Conservation (phyloP, 2,329 filamentous ascomycete genomes). For the Diaporthe caulivora region DNA sequence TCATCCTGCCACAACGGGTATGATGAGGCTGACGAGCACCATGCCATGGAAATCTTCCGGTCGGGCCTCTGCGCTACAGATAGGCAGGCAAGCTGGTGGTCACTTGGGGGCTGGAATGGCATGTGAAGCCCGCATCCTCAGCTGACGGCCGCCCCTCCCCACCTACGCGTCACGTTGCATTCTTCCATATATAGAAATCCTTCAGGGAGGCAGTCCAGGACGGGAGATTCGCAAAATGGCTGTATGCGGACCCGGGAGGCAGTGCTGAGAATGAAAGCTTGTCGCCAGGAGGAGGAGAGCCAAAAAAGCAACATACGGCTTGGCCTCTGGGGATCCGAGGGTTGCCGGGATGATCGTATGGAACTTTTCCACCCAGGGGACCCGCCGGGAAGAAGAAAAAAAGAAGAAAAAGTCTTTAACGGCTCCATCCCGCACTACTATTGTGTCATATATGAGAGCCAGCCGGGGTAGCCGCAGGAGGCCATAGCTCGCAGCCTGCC, state of each 20-base stretch:
- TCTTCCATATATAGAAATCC: constrained; percentile 14
- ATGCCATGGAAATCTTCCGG: constrained; percentile 38
- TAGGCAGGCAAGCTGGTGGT: background rate
- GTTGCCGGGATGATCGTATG: constrained; percentile 39
- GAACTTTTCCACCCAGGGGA: constrained; percentile 32
- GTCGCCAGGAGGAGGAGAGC: constrained; percentile 13
- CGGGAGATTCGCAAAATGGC: constrained; percentile 7
- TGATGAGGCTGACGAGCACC: constrained; percentile 32
- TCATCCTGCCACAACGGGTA: constrained; percentile 28
- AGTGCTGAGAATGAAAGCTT: constrained; percentile 21
- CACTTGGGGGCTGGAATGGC: constrained; percentile 8
- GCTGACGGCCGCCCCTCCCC: background rate
- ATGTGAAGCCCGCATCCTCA: constrained; percentile 28
- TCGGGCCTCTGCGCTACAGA: background rate
- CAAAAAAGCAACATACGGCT: constrained; percentile 30
- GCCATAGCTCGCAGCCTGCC: constrained; percentile 18
- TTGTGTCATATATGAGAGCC: constrained; percentile 15
- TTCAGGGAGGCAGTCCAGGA: background rate
- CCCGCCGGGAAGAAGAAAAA: constrained; percentile 9
- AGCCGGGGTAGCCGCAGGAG: constrained; percentile 33
- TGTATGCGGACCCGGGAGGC: constrained; percentile 22
- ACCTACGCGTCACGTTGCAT: constrained; percentile 15
- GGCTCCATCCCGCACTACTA: constrained; percentile 9
- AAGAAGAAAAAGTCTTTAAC: background rate
- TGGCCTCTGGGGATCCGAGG: constrained; percentile 28